Base-by-base conservation (phyloP, 345 rosid genomes). In the Brassica napus region DNA sequence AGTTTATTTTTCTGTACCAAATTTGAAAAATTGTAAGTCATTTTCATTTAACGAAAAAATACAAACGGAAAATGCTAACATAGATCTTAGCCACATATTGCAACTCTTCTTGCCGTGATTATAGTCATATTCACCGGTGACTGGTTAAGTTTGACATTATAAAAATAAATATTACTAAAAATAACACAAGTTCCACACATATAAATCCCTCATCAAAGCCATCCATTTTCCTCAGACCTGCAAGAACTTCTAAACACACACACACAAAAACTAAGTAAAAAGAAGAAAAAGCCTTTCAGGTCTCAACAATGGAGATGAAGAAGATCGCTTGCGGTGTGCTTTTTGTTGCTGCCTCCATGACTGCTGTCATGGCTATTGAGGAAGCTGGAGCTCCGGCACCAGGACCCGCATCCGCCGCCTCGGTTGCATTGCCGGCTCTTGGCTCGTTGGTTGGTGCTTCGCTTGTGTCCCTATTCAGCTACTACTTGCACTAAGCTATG, bases 221-320 rank as follows among this genome's bases (percentile, higher is more conserved):
- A 49, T 57, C 30, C 31, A 80, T 64, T 8, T 52, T 77, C 75
- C 81, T 66, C 81, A 76, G 84, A 72, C 81, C 84, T 81, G 84
- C 77, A 67, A 81, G 81, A 81, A 72, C 68, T 77, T 65, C 7
- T 23, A 35, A 74, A 54, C 57, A 68, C 49, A 64, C 62, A 26
- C 7, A 54, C 16, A 69, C 55, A 61, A 69, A 69, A 70, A 39
- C 35, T 68, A 63, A 62, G 31, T 60, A 71, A 65, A 44, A 77
- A 77, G 47, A 61, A 82, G 49, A 67, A 58, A 23, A 72, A 72
- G 59, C 77, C 73, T 76, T 76, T 72, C 81, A 77, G 84, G 84
- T 81, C 84, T 77, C 81, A 71, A 30, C 24, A 71, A 86, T 88
- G 91, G 90, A 86, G 79, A 88, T 86, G 91, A 88, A 88, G 88